Evolutionary conservation across 2,329 filamentous ascomycete genomes (phyloP).

Genomic region (Phialophora macrospora): DNA sequence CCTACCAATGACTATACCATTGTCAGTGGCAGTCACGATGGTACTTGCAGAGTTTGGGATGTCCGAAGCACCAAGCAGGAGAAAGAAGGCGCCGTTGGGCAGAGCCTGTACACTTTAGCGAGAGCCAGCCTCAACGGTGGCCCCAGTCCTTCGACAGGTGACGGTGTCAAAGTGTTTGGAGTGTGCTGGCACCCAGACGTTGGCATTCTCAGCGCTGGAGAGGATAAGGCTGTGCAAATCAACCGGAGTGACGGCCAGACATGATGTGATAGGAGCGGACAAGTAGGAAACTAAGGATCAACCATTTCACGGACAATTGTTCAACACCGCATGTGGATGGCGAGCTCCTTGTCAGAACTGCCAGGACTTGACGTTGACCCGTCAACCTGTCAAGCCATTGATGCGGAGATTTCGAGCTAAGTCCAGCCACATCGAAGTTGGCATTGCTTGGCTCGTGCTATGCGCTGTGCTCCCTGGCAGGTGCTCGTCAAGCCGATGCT

Average conservation of each 20-base stretch:
- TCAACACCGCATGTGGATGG: background rate
- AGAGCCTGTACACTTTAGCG: conserved; percentile 76
- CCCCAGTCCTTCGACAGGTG: conserved; percentile 70
- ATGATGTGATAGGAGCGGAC: conserved; percentile 14
- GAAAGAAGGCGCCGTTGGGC: conserved; percentile 65
- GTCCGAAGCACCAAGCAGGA: conserved; percentile 70
- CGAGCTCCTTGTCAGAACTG: background rate
- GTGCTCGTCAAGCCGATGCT: background rate
- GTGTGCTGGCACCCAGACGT: conserved; percentile 84
- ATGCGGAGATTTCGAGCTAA: conserved; percentile 14
- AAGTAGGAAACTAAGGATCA: background rate
- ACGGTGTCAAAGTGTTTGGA: conserved; percentile 87
- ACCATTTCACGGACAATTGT: background rate
- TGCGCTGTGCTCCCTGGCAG: background rate
- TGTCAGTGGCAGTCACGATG: conserved; percentile 87
- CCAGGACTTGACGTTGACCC: conserved; percentile 23
- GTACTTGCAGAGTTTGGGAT: conserved; percentile 93
- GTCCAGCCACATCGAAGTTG: conserved; percentile 11
- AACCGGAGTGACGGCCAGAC: conserved; percentile 59
- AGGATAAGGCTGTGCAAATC: conserved; percentile 94
- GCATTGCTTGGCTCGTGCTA: conserved; percentile 13
- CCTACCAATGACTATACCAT: conserved; percentile 78
- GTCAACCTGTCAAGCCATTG: conserved; percentile 12
- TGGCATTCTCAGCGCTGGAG: conserved; percentile 87
- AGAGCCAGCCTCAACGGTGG: conserved; percentile 72